Evolutionary conservation across 2,329 filamentous ascomycete species (phyloP).

Genomic region (Fusarium xylarioides): DNA sequence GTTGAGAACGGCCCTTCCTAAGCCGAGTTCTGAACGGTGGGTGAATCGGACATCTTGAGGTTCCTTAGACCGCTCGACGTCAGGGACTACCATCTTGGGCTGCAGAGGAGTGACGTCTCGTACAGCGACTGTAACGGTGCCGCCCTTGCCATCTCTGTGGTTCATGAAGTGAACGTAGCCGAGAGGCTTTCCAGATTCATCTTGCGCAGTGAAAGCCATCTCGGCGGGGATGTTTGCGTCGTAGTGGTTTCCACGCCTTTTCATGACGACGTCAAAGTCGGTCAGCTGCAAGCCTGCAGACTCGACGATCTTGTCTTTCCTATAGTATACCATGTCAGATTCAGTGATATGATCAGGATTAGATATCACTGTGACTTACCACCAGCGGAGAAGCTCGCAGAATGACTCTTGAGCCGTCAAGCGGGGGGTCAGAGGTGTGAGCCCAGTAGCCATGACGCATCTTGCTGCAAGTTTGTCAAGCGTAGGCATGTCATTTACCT

Average conservation of each 20-base stretch:
- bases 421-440: slow-evolving; percentile 7
- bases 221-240: slow-evolving; percentile 18
- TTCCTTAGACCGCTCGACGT: slow-evolving; percentile 39
- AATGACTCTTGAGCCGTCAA: slow-evolving; percentile 42
- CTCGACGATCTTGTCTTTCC: slow-evolving; percentile 44
- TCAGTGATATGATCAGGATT: not conserved
- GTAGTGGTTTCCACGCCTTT: slow-evolving; percentile 10
- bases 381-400: slow-evolving; percentile 48
- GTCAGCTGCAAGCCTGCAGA: slow-evolving; percentile 33
- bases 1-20: slow-evolving; percentile 46
- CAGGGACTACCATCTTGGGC: slow-evolving; percentile 44
- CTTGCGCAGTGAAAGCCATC: slow-evolving; percentile 41
- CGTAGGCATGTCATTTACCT: not conserved
- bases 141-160: slow-evolving; percentile 5
- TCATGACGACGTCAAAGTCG: slow-evolving; percentile 36
- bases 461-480: not conserved
- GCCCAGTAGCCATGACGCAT: not conserved
- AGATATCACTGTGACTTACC: slow-evolving; percentile 22
- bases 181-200: slow-evolving; percentile 30
- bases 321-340: not conserved
- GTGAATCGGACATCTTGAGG: slow-evolving; percentile 29
- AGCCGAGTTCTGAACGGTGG: slow-evolving; percentile 45
- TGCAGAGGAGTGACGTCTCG: slow-evolving; percentile 41
- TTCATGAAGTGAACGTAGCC: slow-evolving; percentile 45
- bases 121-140: slow-evolving; percentile 44